Evolutionary conservation across 2,329 filamentous ascomycete species (phyloP), one percentile per base, ranked within the genome.

Genomic region (Ophiobolus disseminans): DNA sequence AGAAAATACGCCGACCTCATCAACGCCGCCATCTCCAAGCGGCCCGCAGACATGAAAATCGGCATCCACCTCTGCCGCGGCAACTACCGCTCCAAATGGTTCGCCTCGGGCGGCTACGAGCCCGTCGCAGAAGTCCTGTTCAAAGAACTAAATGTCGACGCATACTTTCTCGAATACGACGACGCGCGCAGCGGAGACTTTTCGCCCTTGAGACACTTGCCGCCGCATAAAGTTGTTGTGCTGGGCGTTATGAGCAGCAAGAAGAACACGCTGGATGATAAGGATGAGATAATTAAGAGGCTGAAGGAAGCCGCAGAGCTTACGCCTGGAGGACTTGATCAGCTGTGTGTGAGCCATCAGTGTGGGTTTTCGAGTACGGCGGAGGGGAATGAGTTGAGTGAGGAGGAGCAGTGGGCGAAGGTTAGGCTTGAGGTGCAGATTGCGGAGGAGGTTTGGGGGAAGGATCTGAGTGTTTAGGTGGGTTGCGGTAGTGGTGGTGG

Each of bases 111-210:
- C 37, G 80, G 81, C 28, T 84, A 84, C 71, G 81, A 83, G 69
- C 81, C 80, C 38, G 80, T 83, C 3, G 79, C 81, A 26, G 79
- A 82, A 66, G 78, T 81, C n/a, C 72, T 83, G 11, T 83, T 83
- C 75, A 78, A 78, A 60, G 78, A 81, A 47, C 75, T 83, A 39
- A 75, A 82, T 58, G 80, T 83, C 43, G 80, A 84, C 57, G 81
- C 78, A 11, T 84, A 83, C 69, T 84, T 83, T 71, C 77, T 84
- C 58, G 81, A 84, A 67, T 84, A 81, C 65, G 81, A 84, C 63
- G 81, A 83, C 53, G 80, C 80, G 23, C 75, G 81, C 2, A 79
- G 75, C 0, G 81, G 81, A 11, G 81, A 82, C 65, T 84, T 84
- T 68, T 73, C 71, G 26, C 81, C 81, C 1, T 73, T 84, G 47